phyloP scores from a whole-genome alignment of 2,329 filamentous ascomycete species.

The Penicillium sp. region DNA sequence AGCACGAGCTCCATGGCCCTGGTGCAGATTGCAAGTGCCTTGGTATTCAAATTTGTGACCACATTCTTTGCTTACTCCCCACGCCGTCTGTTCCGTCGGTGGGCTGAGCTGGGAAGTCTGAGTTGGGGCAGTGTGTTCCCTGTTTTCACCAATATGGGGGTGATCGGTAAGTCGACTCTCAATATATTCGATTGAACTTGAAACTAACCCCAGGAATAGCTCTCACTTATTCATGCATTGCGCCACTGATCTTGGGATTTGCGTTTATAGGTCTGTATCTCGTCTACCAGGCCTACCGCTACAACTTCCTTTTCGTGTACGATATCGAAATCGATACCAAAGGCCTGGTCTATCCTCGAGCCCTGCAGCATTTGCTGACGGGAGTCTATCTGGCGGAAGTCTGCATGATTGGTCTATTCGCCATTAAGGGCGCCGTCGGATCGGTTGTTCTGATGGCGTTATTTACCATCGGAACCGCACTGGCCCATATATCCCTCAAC shows the following conservation, averaged over 20 bases:
- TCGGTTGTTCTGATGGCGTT: conserved; percentile 73
- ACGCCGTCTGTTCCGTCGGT: conserved; percentile 70
- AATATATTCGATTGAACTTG: no score
- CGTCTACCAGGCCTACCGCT: conserved; percentile 84
- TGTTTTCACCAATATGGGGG: conserved; percentile 73
- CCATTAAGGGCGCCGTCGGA: conserved; percentile 60
- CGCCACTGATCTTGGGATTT: conserved; percentile 78
- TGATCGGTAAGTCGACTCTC: conserved; percentile 61
- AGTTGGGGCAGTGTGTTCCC: conserved; percentile 84
- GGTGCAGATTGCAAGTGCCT: conserved; percentile 68
- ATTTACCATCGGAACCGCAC: conserved; percentile 68
- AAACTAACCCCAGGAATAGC: conserved; percentile 49
- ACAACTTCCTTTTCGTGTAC: conserved; percentile 85
- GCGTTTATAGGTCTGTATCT: conserved; percentile 72
- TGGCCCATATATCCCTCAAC: conserved; percentile 65
- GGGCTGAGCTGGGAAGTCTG: conserved; percentile 69
- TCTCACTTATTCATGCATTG: conserved; percentile 81
- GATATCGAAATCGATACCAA: conserved; percentile 81
- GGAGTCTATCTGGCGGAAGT: conserved; percentile 81
- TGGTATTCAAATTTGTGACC: conserved; percentile 70
- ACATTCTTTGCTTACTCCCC: conserved; percentile 69
- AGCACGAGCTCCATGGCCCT: conserved; percentile 70
- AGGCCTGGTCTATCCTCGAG: conserved; percentile 81
- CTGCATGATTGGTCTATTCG: conserved; percentile 82
- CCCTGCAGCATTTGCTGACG: conserved; percentile 77